phyloP scores from a whole-genome alignment of 192 early-diverging fungal genomes.

The Coemansia sp. region DNA sequence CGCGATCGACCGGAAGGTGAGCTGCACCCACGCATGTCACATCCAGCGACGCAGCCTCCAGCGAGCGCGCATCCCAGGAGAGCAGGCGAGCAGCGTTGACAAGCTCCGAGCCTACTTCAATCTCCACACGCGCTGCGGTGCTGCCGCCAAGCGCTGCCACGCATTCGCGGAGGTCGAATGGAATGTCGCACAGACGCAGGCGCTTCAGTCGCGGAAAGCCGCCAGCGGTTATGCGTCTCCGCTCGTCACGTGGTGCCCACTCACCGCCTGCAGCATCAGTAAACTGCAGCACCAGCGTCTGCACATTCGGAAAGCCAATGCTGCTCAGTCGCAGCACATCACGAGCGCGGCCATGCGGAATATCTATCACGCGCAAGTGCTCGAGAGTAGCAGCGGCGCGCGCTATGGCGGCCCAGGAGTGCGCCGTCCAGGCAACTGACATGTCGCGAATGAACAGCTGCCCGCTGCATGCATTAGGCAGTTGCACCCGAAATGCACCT shows the following conservation, averaged over 20 bases:
- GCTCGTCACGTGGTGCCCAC: background rate
- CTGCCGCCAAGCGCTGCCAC: background rate
- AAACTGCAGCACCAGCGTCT: background rate
- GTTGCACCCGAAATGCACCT: background rate
- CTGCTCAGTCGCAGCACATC: constrained; percentile 7
- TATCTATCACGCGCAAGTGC: constrained; percentile 6
- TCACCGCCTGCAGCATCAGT: background rate
- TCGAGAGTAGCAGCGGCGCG: background rate
- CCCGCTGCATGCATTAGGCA: background rate
- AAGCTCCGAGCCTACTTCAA: constrained; percentile 3
- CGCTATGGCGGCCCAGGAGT: background rate
- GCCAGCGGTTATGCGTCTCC: background rate
- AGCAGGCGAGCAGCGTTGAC: background rate
- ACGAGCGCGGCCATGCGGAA: constrained; percentile 1
- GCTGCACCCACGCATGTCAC: background rate
- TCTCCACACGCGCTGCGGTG: background rate
- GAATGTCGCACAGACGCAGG: background rate
- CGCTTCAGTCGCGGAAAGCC: constrained; percentile 6
- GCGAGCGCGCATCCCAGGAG: background rate
- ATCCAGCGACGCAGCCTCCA: background rate
- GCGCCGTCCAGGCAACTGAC: background rate
- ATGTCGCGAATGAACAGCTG: background rate
- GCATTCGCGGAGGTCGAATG: constrained; percentile 9
- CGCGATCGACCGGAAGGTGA: background rate
- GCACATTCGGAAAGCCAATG: constrained; percentile 4